Base-by-base conservation (phyloP, 805 yeast genomes). In the Kuraishia cidri region DNA sequence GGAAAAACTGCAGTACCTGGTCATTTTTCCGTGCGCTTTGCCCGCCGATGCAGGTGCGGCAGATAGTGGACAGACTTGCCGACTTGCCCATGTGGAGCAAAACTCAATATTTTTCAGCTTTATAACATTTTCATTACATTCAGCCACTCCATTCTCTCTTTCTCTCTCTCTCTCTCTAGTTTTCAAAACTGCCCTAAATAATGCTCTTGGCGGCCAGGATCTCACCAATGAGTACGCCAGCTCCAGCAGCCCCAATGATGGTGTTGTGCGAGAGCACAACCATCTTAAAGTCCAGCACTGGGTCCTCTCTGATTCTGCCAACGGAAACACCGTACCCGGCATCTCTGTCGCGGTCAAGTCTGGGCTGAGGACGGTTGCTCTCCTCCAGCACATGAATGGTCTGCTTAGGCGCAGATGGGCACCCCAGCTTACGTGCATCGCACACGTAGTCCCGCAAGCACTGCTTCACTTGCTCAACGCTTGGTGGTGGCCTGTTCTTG, bases 211-310 rank as follows among this genome's bases (percentile, higher is more conserved):
- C 88, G 38, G 72, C 60, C 47, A 92, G 69, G 35, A 87, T 68
- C 66, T 92, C 98, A 33, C 94, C 98, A 55, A 92, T 92, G 58
- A 92, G 75, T 39, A 92, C 70, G 58, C 98, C 98, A 6, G 97
- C 82, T 56, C 98, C 98, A 17, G 98, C 98, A 51, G 98, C 98
- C 52, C 98, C 98, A 45, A 92, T 85, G 48, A 92, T 73, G 35
- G 98, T 92, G 70, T 92, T 92, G 61, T 92, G 98, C 18, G 97
- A 88, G 44, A 92, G 66, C n/a, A 87, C 92, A 35, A 92, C 96
- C 88, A 92, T 90, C 65, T 92, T 92, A 66, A 72, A 76, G 58
- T 92, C 98, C 46, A 92, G 69, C 9, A 92, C 85, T 6, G 95
- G 87, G 55, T 92, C 98, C 46, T 76, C 83, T 66, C 98, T 79